Percentiles rank a stretch among this genome's conserved stretches.
Conservation (phyloP, 176 grass and related monocot genomes). For the Triticum dicoccoides region DNA sequence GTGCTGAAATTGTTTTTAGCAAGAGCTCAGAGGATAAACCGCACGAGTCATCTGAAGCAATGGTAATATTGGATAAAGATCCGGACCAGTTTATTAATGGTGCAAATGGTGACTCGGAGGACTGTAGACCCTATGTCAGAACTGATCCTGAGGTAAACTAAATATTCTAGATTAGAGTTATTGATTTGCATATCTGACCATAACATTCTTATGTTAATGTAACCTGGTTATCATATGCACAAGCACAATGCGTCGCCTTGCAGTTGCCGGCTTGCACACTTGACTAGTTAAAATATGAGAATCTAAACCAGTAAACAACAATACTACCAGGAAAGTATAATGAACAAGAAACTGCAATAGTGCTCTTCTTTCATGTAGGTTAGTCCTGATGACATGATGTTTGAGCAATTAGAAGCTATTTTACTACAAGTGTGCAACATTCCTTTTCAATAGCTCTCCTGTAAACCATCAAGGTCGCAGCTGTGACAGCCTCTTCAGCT, state of each 20-base stretch:
- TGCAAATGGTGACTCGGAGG: slow-evolving; percentile 43
- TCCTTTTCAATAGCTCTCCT: background rate
- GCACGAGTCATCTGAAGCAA: slow-evolving; percentile 36
- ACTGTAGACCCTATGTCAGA: slow-evolving; percentile 47
- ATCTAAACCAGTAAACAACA: background rate
- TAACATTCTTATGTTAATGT: slow-evolving; percentile 4
- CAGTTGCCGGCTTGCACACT: background rate
- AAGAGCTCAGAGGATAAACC: slow-evolving; percentile 49
- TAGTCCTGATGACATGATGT: background rate
- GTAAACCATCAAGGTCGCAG: background rate
- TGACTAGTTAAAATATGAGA: slow-evolving; percentile 3
- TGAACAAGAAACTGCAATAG: background rate
- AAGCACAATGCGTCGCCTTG: background rate
- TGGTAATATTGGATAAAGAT: slow-evolving; percentile 31
- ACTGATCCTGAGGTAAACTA: slow-evolving; percentile 64
- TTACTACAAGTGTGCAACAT: background rate
- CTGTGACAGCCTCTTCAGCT: background rate
- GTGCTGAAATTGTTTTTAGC: slow-evolving; percentile 76
- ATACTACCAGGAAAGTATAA: background rate
- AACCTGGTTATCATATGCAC: background rate
- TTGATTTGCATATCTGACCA: slow-evolving; percentile 6
- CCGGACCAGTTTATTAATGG: slow-evolving; percentile 35
- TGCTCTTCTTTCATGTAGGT: background rate
- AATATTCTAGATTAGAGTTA: slow-evolving; percentile 20
- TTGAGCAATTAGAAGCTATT: background rate